A percentile compares a stretch with the other conserved stretches of the same genome.
Conservation (phyloP, 2,329 filamentous ascomycete species). For the Neofusicoccum parvum region DNA sequence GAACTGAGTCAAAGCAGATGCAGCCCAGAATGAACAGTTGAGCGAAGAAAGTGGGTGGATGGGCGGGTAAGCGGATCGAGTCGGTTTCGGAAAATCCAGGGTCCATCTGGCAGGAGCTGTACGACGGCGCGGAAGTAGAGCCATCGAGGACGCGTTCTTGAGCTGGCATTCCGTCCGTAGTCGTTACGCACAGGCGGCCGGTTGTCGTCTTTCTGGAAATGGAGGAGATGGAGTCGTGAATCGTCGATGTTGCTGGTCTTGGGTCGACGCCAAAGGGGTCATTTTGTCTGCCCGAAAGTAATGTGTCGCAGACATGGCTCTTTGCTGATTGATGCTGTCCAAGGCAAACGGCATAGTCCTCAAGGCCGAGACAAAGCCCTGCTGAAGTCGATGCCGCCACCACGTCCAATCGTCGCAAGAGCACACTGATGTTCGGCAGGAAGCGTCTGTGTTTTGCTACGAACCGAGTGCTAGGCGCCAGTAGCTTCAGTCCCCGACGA, state of each 20-base stretch:
- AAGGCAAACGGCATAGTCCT: neutral
- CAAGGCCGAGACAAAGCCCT: neutral
- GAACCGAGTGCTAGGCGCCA: slow-evolving; percentile 58
- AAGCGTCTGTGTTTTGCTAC: slow-evolving; percentile 66
- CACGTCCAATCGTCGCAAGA: slow-evolving; percentile 22
- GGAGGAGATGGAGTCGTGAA: neutral
- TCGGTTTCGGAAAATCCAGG: neutral
- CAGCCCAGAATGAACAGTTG: slow-evolving; percentile 23
- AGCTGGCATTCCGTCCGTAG: neutral
- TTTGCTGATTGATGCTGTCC: slow-evolving; percentile 16
- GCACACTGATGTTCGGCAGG: slow-evolving; percentile 44
- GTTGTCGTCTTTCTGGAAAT: neutral
- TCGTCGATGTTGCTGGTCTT: neutral
- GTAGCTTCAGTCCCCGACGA: slow-evolving; percentile 15
- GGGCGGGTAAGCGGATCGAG: slow-evolving; percentile 12
- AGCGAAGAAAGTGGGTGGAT: neutral
- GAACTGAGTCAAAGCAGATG: slow-evolving; percentile 34
- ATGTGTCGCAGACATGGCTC: slow-evolving; percentile 10
- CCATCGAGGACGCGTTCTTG: neutral
- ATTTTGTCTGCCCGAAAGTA: neutral
- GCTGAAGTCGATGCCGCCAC: slow-evolving; percentile 8
- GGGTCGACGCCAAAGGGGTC: neutral
- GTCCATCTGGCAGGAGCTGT: neutral
- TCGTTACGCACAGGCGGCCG: neutral
- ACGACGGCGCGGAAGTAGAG: neutral